These are phyloP conservation scores for Cryptococcus sp. DNA, from an alignment of 1,284 basidiomycete species.

Conservation along the genomic window DNA sequence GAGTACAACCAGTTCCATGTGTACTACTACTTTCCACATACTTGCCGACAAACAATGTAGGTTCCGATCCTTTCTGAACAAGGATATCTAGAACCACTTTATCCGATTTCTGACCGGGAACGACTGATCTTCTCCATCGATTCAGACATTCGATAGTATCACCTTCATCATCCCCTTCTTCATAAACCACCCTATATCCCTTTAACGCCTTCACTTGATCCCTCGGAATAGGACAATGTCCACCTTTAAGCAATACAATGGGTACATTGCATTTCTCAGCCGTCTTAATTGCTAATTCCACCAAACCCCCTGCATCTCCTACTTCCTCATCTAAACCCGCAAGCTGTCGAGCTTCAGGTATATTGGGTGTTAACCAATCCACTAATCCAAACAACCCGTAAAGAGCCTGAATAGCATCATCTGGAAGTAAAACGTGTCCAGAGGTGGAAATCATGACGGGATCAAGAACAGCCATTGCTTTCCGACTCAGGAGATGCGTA, in stretches of 20 bases:
- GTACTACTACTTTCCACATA: constrained; percentile 68
- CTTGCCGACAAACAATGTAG: constrained; percentile 62
- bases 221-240: constrained; percentile 60
- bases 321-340: constrained; percentile 43
- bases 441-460: constrained; percentile 93
- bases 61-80: constrained; percentile 47
- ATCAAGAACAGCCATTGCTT: constrained; percentile 65
- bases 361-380: constrained; percentile 80
- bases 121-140: constrained; percentile 11
- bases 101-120: background rate
- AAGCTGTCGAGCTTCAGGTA: constrained; percentile 68
- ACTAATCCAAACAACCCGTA: constrained; percentile 69
- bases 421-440: constrained; percentile 71
- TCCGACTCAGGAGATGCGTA: constrained; percentile 3
- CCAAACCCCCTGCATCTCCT: constrained; percentile 59
- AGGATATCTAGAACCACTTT: constrained; percentile 73
- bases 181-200: constrained; percentile 16
- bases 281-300: constrained; percentile 58
- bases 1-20: constrained; percentile 91
- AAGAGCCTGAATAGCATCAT: constrained; percentile 62
- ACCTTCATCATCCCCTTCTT: constrained; percentile 20
- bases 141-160: constrained; percentile 25
- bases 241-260: constrained; percentile 77
- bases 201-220: constrained; percentile 49
- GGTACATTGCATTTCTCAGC: constrained; percentile 55